Base-by-base conservation (phyloP, 179 eudicot genomes). In the Heliamphora pulchella region DNA sequence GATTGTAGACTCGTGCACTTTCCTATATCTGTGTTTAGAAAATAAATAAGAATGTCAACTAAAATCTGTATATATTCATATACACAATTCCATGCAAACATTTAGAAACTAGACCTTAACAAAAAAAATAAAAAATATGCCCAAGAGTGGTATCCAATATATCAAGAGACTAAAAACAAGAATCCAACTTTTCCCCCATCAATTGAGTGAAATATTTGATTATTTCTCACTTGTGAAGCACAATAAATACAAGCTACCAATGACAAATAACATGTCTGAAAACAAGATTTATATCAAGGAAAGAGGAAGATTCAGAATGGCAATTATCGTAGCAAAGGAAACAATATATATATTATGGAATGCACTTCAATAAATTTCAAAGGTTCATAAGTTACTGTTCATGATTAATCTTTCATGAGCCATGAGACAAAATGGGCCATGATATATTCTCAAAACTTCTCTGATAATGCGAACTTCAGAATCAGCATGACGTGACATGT, bases 31-130 rank as follows among this genome's bases (percentile, higher is more conserved):
- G 22, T 65, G 64, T 46, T 18, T 3, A 48, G 18, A 14, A 80
- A 66, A 44, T 54, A 64, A 80, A 53, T 53, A 7, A 80, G 74
- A 65, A 70, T 59, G 41, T 76, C 69, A 31, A 44, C 5, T 41
- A 39, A 3, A 55, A 39, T 31, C 63, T 39, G 77, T 55, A 31
- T 74, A 1, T 57, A 41, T 74, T 2, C 22, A 54, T 14, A 55
- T 8, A 15, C 65, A 39, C 57, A 18, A 51, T 44, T 57, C 47
- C 39, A 74, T 14, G 11, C 50, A 55, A 7, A 31, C 50, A 55
- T 74, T 55, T 6, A 57, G 48, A 55, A 14, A 8, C 1, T 47
- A 74, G 47, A 74, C 4, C 65, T 41, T 55, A 31, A 74, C 8
- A 69, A 50, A 3, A 15, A 58, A 58, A 51, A 51, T 0, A 51